phyloP scores from a whole-genome alignment of 176 grass and related monocot species.

The Dendrocalamus sinicus region DNA sequence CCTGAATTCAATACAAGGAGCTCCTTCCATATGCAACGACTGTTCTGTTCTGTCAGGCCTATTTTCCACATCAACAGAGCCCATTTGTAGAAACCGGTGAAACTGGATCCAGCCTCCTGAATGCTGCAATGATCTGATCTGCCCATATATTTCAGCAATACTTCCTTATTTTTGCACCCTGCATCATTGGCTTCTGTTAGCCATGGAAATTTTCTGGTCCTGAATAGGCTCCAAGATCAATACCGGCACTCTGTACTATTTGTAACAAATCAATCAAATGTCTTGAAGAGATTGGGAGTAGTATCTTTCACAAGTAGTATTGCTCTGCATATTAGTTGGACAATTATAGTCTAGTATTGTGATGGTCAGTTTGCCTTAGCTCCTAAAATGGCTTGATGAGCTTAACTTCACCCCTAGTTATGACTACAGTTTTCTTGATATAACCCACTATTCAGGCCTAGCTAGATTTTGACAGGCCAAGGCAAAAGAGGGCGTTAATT shows the following conservation, averaged over 20 bases:
- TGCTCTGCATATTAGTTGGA: background rate
- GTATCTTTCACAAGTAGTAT: background rate
- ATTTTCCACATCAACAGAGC: slow-evolving; percentile 36
- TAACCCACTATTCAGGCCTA: background rate
- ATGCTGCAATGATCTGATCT: slow-evolving; percentile 19
- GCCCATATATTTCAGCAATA: slow-evolving; percentile 38
- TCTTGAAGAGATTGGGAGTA: background rate
- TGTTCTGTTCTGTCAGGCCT: slow-evolving; percentile 19
- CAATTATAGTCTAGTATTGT: background rate
- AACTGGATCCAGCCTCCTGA: background rate
- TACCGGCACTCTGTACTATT: background rate
- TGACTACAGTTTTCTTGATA: slow-evolving; percentile 1
- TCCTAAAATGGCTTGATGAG: background rate
- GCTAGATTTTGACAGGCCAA: slow-evolving; percentile 11
- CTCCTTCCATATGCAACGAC: slow-evolving; percentile 9
- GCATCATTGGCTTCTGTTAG: slow-evolving; percentile 16
- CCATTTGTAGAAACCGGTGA: slow-evolving; percentile 36
- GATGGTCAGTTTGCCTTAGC: background rate
- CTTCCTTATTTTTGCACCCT: slow-evolving; percentile 15
- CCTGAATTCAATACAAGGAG: slow-evolving; percentile 48
- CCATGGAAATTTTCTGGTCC: background rate
- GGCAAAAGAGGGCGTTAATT: slow-evolving; percentile 21
- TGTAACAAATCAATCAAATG: background rate
- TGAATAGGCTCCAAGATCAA: background rate
- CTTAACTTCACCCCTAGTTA: background rate